phyloP scores from a whole-genome alignment of 2,329 filamentous ascomycete species.

The Camptophora hylomeconis region DNA sequence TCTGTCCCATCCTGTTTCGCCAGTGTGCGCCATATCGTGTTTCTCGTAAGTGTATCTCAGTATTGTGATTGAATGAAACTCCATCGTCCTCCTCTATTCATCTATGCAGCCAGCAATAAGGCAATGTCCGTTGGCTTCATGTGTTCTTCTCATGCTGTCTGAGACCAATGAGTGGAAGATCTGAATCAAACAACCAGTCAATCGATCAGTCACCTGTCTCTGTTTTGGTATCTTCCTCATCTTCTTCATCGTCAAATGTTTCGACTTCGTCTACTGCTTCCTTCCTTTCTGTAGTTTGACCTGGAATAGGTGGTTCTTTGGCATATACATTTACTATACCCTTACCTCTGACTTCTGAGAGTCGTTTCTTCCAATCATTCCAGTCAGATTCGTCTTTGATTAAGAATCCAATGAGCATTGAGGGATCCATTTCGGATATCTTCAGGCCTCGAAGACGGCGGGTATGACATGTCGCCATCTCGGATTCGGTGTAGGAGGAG shows the following conservation, averaged over 20 bases:
- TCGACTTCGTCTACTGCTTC: slow-evolving; percentile 83
- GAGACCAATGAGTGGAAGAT: too few relatives aligned
- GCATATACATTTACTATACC: slow-evolving; percentile 75
- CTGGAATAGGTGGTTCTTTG: slow-evolving; percentile 43
- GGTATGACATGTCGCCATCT: slow-evolving; percentile 77
- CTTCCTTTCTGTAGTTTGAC: slow-evolving; percentile 45
- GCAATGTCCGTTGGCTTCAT: too few relatives aligned
- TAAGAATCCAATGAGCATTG: slow-evolving; percentile 91
- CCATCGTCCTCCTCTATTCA: too few relatives aligned
- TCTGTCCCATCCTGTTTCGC: too few relatives aligned
- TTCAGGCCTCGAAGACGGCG: slow-evolving; percentile 69
- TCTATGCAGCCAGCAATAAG: too few relatives aligned
- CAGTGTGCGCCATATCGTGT: too few relatives aligned
- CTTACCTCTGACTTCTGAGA: slow-evolving; percentile 67
- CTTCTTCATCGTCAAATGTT: slow-evolving; percentile 61
- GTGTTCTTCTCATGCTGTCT: too few relatives aligned
- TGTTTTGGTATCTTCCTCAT: slow-evolving; percentile 20
- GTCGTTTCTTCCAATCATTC: slow-evolving; percentile 63
- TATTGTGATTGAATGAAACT: too few relatives aligned
- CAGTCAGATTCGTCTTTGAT: slow-evolving; percentile 75
- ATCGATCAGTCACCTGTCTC: slow-evolving; percentile 12
- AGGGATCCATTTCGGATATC: slow-evolving; percentile 89
- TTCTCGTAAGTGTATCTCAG: too few relatives aligned
- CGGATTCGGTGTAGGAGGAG: slow-evolving; percentile 45
- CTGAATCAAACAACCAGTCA: too few relatives aligned